Percentiles rank a stretch among this genome's conserved stretches.
Evolutionary conservation across 306 rosid species (phyloP).

Genomic region (Ormosia semicastrata): DNA sequence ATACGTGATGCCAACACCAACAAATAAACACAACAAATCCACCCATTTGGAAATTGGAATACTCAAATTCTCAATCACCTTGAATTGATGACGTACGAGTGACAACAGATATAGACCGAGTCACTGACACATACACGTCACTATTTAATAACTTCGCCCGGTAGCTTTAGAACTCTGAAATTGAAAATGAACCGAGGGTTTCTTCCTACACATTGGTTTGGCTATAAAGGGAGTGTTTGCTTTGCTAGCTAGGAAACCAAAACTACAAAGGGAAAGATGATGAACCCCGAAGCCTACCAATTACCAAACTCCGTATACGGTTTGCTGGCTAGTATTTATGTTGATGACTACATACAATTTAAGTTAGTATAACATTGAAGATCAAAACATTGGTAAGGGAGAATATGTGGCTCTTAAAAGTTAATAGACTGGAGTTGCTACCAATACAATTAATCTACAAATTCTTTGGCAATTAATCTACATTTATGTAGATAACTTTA

Average conservation of each 20-base stretch:
- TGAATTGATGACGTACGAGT: not conserved
- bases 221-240: not conserved
- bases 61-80: not conserved
- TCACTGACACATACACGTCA: too few species aligned
- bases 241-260: not conserved
- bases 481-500: too few species aligned
- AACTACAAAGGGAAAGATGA: not conserved
- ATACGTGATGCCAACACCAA: constrained; percentile 8
- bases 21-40: not conserved
- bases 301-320: too few species aligned
- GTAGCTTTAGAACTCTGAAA: too few species aligned
- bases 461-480: too few species aligned
- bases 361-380: too few species aligned
- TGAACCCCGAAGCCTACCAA: not conserved
- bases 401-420: too few species aligned
- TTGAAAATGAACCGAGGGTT: not conserved
- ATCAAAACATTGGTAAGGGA: too few species aligned
- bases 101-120: too few species aligned
- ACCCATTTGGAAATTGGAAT: not conserved
- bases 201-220: not conserved
- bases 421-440: too few species aligned
- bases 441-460: too few species aligned
- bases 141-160: too few species aligned
- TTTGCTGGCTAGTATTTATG: not conserved
- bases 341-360: not conserved